Base-by-base conservation (phyloP, 1,284 basidiomycete genomes). In the Cryptococcus wingfieldii region DNA sequence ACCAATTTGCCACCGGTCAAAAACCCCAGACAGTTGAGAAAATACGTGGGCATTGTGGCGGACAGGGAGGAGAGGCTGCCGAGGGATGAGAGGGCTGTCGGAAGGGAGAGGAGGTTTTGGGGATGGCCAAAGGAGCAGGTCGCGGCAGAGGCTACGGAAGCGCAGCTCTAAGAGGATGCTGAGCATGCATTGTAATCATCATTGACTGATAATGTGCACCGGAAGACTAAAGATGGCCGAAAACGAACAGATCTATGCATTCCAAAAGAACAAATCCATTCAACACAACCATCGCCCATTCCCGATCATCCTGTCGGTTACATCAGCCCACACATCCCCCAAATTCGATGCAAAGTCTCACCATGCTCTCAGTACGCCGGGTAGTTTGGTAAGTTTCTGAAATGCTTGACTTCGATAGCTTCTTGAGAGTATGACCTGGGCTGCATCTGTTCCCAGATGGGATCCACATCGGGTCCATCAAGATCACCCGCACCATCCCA, bases 401-500 rank as follows among this genome's bases (percentile, higher is more conserved):
- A 82, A 69, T 96, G 93, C 65, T 84, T 82, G 47, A 96, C 83
- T 39, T 77, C 69, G 47, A 96, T 86, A 1, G 87, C 77, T 50
- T 86, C 83, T 1, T 80, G 55, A 13, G 76, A 76, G 51, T 78
- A 84, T 19, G 87, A 83, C 68, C 81, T 83, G 63, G 87, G 84
- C 18, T 88, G 81, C 84, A 88, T 88, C 34, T 75, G 69, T 74
- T 96, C 93, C 93, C 93, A 97, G 60, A 97, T 88, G 7, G 93
- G 93, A 68, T 96, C 93, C 4, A 96, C 90, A 61, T 77, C 90
- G 0, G 90, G 91, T 45, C 90, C 92, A 62, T 95, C 93, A 25
- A 97, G 81, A 71, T 96, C 93, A 46, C 93, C 93, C 3, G 93
- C 93, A 38, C 93, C 93, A 70, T 97, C 93, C 93, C 93, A 97